These are phyloP conservation scores for Diplodia mutila DNA, from an alignment of 2,329 filamentous ascomycete species.

Conservation along the genomic window DNA sequence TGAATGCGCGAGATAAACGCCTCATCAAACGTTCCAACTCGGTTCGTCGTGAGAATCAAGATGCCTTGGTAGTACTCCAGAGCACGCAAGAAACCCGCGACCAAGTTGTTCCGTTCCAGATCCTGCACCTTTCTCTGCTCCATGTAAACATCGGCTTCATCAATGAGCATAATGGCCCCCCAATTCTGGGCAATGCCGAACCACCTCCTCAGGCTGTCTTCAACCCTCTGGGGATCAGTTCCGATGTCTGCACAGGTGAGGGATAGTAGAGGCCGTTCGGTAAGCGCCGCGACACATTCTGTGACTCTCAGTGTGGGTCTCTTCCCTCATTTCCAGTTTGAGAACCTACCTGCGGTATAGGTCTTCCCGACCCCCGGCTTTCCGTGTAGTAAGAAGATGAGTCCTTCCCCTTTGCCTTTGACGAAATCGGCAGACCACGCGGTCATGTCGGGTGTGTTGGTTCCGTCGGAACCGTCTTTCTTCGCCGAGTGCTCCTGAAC, in stretches of 20 bases:
- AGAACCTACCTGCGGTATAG: constrained; percentile 37
- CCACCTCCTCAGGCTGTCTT: constrained; percentile 24
- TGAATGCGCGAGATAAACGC: constrained; percentile 33
- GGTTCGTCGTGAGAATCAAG: constrained; percentile 37
- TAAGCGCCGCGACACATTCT: constrained; percentile 43
- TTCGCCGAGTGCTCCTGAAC: neutral
- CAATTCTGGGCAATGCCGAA: constrained; percentile 33
- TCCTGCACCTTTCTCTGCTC: constrained; percentile 38
- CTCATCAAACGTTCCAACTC: constrained; percentile 32
- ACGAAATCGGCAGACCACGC: constrained; percentile 22
- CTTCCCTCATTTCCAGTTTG: too few relatives aligned
- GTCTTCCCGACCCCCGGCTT: constrained; percentile 27
- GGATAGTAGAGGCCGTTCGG: constrained; percentile 37
- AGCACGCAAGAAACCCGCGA: constrained; percentile 37
- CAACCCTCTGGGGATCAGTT: constrained; percentile 23
- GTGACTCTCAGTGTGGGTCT: neutral
- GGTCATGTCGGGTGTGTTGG: neutral
- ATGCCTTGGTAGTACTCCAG: constrained; percentile 30
- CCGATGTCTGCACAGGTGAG: constrained; percentile 38
- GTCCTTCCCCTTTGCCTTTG: neutral
- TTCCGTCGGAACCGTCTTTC: neutral
- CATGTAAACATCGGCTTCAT: constrained; percentile 44
- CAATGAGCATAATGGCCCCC: constrained; percentile 37
- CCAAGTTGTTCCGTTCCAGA: constrained; percentile 38
- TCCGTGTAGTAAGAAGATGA: constrained; percentile 14